A percentile compares a stretch with the other conserved stretches of the same genome.
Evolutionary conservation across 257 asterid genomes (phyloP).

Genomic region (Solanum peruvianum): DNA sequence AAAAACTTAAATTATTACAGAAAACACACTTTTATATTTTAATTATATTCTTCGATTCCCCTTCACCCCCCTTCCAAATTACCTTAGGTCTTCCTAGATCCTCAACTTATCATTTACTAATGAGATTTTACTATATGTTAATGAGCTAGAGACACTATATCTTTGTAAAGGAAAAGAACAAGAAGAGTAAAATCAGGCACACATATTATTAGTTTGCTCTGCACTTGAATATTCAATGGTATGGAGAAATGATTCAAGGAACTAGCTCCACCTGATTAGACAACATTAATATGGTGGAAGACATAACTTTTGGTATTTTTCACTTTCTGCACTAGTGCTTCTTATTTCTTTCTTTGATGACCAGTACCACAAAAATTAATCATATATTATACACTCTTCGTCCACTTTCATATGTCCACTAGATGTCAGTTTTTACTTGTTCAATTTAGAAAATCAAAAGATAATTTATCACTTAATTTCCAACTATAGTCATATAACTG

Average conservation of each 20-base stretch:
- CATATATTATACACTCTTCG: neutral
- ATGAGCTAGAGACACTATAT: neutral
- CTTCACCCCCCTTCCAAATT: too few relatives aligned
- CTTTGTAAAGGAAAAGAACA: neutral
- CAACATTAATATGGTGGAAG: neutral
- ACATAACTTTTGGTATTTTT: neutral
- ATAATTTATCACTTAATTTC: neutral
- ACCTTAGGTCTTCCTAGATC: too few relatives aligned
- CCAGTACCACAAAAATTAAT: neutral
- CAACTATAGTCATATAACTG: neutral
- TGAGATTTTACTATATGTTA: too few relatives aligned
- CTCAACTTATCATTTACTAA: too few relatives aligned
- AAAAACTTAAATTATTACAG: too few relatives aligned
- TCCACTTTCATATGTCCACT: neutral
- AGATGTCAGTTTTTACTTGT: neutral
- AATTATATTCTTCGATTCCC: too few relatives aligned
- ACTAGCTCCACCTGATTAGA: neutral
- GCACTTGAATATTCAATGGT: neutral
- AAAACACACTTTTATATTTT: too few relatives aligned
- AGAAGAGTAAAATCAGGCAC: neutral
- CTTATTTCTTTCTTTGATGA: neutral
- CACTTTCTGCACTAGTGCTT: neutral
- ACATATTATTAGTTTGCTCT: neutral
- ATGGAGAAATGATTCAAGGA: neutral
- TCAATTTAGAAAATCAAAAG: neutral